These are phyloP conservation scores for Ceratocystis diversiconidia DNA, from an alignment of 2,329 filamentous ascomycete species.

Conservation along the genomic window DNA sequence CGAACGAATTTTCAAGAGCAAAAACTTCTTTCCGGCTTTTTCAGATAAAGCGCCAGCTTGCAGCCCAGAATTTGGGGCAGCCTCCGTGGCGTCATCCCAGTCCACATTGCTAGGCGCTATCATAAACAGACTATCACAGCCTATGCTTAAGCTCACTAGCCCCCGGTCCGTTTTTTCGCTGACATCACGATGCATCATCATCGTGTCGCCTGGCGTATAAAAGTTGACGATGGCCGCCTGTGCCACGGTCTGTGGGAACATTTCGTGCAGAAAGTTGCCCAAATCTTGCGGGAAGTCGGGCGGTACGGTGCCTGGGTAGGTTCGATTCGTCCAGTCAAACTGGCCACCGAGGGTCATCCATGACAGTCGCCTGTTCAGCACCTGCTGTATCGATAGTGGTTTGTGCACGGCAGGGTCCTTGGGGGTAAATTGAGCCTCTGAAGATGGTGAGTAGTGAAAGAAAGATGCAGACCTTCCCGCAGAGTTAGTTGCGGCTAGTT, in stretches of 20 bases:
- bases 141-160: constrained; percentile 73
- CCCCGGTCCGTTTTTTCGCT: constrained; percentile 69
- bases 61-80: constrained; percentile 12
- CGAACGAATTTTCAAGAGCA: constrained; percentile 57
- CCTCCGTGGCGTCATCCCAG: constrained; percentile 16
- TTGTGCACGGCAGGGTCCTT: constrained; percentile 63
- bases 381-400: constrained; percentile 51
- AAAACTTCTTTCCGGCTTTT: constrained; percentile 30
- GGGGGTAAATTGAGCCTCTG: constrained; percentile 45
- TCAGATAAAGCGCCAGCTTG: too few relatives aligned
- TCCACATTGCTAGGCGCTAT: constrained; percentile 48
- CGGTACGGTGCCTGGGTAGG: constrained; percentile 55
- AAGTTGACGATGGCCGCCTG: constrained; percentile 91
- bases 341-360: constrained; percentile 94
- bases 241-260: constrained; percentile 65
- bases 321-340: constrained; percentile 86
- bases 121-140: constrained; percentile 82
- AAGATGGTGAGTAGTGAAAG: constrained; percentile 37
- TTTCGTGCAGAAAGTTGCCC: constrained; percentile 45
- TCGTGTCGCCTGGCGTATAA: constrained; percentile 77
- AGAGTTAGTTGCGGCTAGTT: constrained; percentile 19
- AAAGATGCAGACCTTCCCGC: constrained; percentile 31
- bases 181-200: constrained; percentile 87
- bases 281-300: constrained; percentile 65
- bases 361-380: constrained; percentile 67